These are phyloP conservation scores for Suillus variegatus DNA, from an alignment of 768 basidiomycete species.

Conservation along the genomic window DNA sequence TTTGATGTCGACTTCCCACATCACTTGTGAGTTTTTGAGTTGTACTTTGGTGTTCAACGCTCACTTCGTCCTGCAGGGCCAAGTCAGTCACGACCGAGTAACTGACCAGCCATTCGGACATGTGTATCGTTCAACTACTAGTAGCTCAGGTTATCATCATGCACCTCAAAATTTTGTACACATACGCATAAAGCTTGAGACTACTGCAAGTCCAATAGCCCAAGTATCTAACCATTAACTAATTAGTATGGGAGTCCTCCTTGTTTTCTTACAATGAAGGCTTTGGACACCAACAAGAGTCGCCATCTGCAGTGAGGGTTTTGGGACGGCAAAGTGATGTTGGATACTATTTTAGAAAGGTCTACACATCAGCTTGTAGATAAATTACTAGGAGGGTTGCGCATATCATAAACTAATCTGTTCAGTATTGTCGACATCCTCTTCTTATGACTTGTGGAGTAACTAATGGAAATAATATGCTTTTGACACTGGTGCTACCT, in stretches of 20 bases:
- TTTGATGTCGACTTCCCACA: slow-evolving; percentile 98
- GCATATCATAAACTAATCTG: not conserved
- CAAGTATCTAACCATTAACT: no score
- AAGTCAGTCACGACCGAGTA: slow-evolving; percentile 80
- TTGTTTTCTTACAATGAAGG: not conserved
- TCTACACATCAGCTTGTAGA: not conserved
- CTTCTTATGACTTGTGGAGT: not conserved
- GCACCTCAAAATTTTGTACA: slow-evolving; percentile 20
- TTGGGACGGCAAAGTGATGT: not conserved
- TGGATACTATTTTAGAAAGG: not conserved
- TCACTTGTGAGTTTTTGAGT: slow-evolving; percentile 68
- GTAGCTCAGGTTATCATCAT: not conserved
- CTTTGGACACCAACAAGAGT: not conserved
- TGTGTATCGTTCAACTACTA: not conserved
- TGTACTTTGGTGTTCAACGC: slow-evolving; percentile 9
- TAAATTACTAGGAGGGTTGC: not conserved
- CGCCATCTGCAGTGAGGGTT: not conserved
- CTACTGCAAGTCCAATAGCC: no score
- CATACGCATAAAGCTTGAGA: not conserved
- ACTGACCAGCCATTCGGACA: slow-evolving; percentile 17
- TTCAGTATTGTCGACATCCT: not conserved
- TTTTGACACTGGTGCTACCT: no score
- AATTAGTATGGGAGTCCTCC: no score
- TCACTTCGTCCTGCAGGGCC: slow-evolving; percentile 45
- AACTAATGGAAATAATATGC: not conserved